Conservation (phyloP, 805 yeast species). For the Wickerhamiella nectarea region DNA sequence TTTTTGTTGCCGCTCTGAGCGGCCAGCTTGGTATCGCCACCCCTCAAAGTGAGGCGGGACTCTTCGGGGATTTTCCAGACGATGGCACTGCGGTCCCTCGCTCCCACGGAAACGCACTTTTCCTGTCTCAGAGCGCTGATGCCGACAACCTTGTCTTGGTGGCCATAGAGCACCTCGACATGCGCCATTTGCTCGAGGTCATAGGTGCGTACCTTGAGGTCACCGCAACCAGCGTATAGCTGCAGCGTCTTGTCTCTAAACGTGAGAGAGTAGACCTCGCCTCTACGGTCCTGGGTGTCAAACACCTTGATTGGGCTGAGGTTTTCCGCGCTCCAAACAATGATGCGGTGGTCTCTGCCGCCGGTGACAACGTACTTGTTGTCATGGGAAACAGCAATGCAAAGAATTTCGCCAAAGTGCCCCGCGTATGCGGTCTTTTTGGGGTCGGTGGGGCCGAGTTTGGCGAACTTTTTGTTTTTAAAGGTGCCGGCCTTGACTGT, state of each 20-base stretch:
- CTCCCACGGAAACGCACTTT: constrained; percentile 90
- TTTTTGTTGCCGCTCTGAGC: constrained; percentile 9
- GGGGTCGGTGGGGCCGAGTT: constrained; percentile 22
- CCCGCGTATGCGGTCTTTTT: constrained; percentile 46
- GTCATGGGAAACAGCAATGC: constrained; percentile 75
- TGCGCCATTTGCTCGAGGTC: constrained; percentile 77
- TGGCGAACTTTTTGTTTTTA: constrained; percentile 29
- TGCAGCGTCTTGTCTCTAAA: constrained; percentile 76
- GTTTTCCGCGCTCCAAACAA: constrained; percentile 76
- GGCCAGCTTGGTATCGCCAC: constrained; percentile 49
- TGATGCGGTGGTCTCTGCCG: constrained; percentile 65
- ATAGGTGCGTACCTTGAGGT: constrained; percentile 76
- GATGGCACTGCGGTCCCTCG: constrained; percentile 90
- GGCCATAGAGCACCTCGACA: constrained; percentile 85
- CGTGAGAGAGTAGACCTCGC: constrained; percentile 55
- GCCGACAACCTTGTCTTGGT: constrained; percentile 78
- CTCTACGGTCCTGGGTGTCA: constrained; percentile 58
- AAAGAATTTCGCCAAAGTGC: constrained; percentile 60
- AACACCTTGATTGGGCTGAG: constrained; percentile 63
- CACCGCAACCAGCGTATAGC: constrained; percentile 85
- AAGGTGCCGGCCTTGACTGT: constrained; percentile 42
- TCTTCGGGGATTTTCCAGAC: constrained; percentile 96
- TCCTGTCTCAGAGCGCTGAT: constrained; percentile 72
- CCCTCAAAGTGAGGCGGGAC: constrained; percentile 82
- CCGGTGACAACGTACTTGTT: constrained; percentile 87